Base-by-base conservation (phyloP, 1,284 basidiomycete genomes). In the Hemileia vastatrix region DNA sequence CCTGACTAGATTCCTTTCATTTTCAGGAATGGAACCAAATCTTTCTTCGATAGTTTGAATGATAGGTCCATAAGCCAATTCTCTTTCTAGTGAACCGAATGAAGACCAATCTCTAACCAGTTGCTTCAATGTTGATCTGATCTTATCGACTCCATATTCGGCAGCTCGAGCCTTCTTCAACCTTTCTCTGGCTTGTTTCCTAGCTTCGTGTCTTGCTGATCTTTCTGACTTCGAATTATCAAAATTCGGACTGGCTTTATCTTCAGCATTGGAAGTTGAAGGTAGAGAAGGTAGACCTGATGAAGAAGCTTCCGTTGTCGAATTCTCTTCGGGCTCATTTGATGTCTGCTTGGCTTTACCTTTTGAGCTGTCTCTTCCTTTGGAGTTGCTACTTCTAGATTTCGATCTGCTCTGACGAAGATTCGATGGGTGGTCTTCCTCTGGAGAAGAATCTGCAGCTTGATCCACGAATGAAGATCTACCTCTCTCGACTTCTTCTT, bases 81-180 rank as follows among this genome's bases (percentile, higher is more conserved):
- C 48, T 50, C 48, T 24, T 50, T 50, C 48, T 24, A 32, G n/a
- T 9, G 48, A 11, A 11, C 48, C 48, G 13, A 11, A 9, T 49
- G 24, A 71, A 54, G 70, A 71, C 91, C 91, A 95, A 71, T 94
- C 91, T 11, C 90, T 82, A 6, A 91, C 90, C 58, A 93, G 86
- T 68, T 92, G 90, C 71, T 93, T 89, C 47, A 95, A 77, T 0
- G 90, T 93, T 71, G 88, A 90, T 63, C 90, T 45, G 33, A 61
- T 52, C 27, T 61, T 61, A 11, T 61, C 58, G 18, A 44, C 58
- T 3, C 54, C 58, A 21, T 66, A 66, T n/a, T 69, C 70, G 31
- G 57, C 11, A 6, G n/a, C 15, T 45, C 23, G 36, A 40, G 36
- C 36, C 15, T 40, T 40, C 36, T 40, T 40, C 36, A 40, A 15